These are phyloP conservation scores for Hygrophorus russula DNA, from an alignment of 768 basidiomycete genomes.

Conservation along the genomic window DNA sequence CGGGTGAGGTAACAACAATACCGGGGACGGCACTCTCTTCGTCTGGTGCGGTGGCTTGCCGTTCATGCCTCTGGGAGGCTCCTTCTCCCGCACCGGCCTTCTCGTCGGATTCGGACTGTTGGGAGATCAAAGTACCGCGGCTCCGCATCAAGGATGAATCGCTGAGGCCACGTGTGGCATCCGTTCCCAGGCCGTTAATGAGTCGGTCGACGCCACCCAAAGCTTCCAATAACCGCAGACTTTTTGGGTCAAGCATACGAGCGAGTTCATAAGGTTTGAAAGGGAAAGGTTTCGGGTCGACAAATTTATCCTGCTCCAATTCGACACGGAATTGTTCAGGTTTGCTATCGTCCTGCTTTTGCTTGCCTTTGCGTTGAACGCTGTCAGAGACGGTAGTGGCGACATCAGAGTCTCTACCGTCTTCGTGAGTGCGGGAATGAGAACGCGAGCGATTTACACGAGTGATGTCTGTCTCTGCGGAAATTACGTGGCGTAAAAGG, in stretches of 20 bases:
- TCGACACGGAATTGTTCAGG: constrained; percentile 70
- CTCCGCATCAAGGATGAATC: constrained; percentile 25
- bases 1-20: not conserved
- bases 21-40: constrained; percentile 2
- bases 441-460: constrained; percentile 15
- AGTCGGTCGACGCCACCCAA: constrained; percentile 67
- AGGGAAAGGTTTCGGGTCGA: constrained; percentile 59
- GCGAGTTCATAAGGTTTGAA: constrained; percentile 72
- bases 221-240: constrained; percentile 44
- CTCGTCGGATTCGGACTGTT: not conserved
- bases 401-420: constrained; percentile 13
- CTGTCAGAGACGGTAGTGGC: constrained; percentile 10
- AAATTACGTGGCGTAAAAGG: not conserved
- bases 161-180: constrained; percentile 37
- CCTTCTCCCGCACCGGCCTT: constrained; percentile 6
- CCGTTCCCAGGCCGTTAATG: constrained; percentile 64
- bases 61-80: constrained; percentile 6
- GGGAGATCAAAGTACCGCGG: constrained; percentile 58
- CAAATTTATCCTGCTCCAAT: constrained; percentile 26
- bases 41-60: not conserved
- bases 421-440: constrained; percentile 13
- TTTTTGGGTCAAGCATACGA: constrained; percentile 85
- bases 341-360: constrained; percentile 29
- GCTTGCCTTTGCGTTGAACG: not conserved
- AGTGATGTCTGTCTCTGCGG: constrained; percentile 6